Evolutionary conservation across 768 basidiomycete species (phyloP), one percentile per base, ranked within the genome.

Genomic region (Tubosaeta sp.): DNA sequence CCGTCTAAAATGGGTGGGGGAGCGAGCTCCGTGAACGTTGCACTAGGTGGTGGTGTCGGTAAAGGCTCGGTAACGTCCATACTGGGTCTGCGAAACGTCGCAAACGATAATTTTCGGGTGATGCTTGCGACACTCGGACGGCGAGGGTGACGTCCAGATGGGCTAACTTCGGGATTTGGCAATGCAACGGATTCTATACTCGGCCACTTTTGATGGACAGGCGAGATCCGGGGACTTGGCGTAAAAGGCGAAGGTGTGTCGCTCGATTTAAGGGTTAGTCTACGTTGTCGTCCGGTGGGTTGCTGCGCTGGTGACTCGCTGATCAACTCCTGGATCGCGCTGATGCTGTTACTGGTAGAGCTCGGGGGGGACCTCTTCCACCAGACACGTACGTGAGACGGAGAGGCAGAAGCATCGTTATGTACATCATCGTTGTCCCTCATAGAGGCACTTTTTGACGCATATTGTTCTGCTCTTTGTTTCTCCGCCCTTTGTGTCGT

Each of bases 31-130:
- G 33, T 51, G 7, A 51, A 8, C 8, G 27, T 57, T 25, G 58
- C 32, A 19, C 56, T 61, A 7, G 17, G 53, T 11, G 67, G 59
- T 3, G 48, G 59, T 17, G 59, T 52, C 12, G 61, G 63, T 19
- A 61, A 34, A 26, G 58, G 56, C 34, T 65, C 51, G 13, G 25
- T 46, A 46, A 63, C 48, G n/a, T 65, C 67, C 17, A 54, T 39
- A 10, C 66, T 69, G 2, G 58, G 59, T 48, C 57, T 56, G 19
- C 68, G 68, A 29, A 67, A 67, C 22, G 57, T 59, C n/a, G 59
- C 61, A 39, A 69, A 67, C 11, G 66, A 69, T 14, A 69, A 35
- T 48, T 67, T 69, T n/a, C 63, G 67, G 4, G 66, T 67, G 39
- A 67, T 66, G 27, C 63, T 69, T 33, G 57, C 67, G 10, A 66